Evolutionary conservation across 2,329 filamentous ascomycete genomes (phyloP), one percentile per base, ranked within the genome.

Genomic region (Teratosphaeria nubilosa): DNA sequence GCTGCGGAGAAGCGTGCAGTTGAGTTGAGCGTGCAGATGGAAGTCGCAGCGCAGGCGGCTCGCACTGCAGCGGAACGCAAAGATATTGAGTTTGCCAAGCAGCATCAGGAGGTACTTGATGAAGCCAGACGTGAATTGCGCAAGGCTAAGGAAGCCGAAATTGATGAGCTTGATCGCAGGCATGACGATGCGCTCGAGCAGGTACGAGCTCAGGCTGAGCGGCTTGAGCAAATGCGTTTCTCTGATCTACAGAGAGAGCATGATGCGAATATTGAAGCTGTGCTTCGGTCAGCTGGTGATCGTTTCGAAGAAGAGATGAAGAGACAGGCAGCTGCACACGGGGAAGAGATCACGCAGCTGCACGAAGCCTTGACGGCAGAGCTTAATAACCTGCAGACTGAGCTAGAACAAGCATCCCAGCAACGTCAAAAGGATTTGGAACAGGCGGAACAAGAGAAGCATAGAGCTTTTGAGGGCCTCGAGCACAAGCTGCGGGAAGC

Each of bases 141-240:
- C 24, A 61, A 60, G 13, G 61, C 56, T n/a, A 53, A 60, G 7
- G 59, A 68, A 27, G 59, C 61, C 32, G 64, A 68, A 27, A 48
- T 66, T 10, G 56, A 59, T 16, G 62, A 60, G 31, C 58, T 70
- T 11, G 63, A 66, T 55, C 60, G 59, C 34, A 62, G 61, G 27
- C 68, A 70, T 53, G 62, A 67, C 30, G 61, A 65, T 48, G 64
- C 64, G 1, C 56, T 70, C 10, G 59, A 57, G 9, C 61, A 65
- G 48, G 61, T 65, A 25, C 62, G 62, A 25, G 53, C 57, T 24
- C 61, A 62, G 31, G 58, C 63, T 32, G 60, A 67, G 56, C 62
- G 62, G 50, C 59, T 60, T 25, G 60, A 60, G 20, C 58, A 60
- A 4, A 60, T 58, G 45, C 60, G 60, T 14, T 31, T 64, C 25